Conservation (phyloP, 2,329 filamentous ascomycete genomes). For the Mollisiaceae sp. region DNA sequence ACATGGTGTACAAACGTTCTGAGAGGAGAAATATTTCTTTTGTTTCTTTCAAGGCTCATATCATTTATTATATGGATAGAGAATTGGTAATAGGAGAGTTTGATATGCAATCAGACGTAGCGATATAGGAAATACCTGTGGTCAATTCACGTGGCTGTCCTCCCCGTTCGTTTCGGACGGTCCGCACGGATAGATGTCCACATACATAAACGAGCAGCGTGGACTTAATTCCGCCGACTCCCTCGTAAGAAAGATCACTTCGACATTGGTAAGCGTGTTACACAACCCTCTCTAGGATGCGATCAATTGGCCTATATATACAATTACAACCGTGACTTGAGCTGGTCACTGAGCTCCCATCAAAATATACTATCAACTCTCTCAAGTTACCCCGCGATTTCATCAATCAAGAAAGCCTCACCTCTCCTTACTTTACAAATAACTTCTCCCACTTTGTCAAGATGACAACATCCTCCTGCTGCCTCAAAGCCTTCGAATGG, state of each 20-base stretch:
- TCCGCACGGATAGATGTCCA: neutral
- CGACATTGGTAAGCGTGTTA: neutral
- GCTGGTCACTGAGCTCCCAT: neutral
- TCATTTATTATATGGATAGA: too few relatives aligned
- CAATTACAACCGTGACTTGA: neutral
- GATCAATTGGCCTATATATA: neutral
- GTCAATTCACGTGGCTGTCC: too few relatives aligned
- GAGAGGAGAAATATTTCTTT: too few relatives aligned
- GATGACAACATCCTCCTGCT: constrained; percentile 38
- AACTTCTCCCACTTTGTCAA: neutral
- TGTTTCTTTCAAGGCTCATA: too few relatives aligned
- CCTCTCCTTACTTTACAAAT: neutral
- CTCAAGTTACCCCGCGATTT: too few relatives aligned
- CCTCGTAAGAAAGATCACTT: neutral
- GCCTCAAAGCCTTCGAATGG: constrained; percentile 49
- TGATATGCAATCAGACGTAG: too few relatives aligned
- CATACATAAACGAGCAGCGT: neutral
- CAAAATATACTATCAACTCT: too few relatives aligned
- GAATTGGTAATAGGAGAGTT: too few relatives aligned
- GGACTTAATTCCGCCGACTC: neutral
- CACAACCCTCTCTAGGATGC: neutral
- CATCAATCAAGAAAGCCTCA: neutral
- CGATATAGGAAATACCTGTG: too few relatives aligned
- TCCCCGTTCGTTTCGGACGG: neutral
- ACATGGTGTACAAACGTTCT: too few relatives aligned